A percentile compares a stretch with the other conserved stretches of the same genome.
phyloP scores from a whole-genome alignment of 2,329 filamentous ascomycete species.

The Cytospora piceae region DNA sequence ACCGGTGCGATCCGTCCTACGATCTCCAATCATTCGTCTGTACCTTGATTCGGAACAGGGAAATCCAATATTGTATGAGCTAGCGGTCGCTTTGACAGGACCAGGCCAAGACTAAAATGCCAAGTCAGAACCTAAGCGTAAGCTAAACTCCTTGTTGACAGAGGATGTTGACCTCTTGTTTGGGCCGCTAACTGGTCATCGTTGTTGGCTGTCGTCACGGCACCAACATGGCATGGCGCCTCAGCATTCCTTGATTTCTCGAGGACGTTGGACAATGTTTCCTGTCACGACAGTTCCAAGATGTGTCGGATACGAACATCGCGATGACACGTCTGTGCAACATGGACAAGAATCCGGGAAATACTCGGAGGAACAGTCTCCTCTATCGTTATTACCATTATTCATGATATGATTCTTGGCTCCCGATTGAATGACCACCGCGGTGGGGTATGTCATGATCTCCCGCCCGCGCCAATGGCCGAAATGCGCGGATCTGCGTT shows the following conservation, averaged over 20 bases:
- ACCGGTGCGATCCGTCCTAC: not conserved
- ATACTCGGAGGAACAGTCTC: not conserved
- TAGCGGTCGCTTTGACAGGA: not conserved
- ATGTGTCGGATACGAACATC: not conserved
- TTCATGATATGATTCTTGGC: constrained; percentile 12
- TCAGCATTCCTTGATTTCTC: constrained; percentile 1
- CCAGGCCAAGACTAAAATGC: not conserved
- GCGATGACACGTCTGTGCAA: constrained; percentile 7
- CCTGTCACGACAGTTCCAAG: constrained; percentile 3
- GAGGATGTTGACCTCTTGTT: not conserved
- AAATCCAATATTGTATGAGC: not conserved
- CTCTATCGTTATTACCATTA: not conserved
- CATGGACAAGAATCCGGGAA: constrained; percentile 1
- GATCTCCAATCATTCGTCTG: not conserved
- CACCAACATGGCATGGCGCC: not conserved
- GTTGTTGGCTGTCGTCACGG: constrained; percentile 1
- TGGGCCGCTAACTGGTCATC: not conserved
- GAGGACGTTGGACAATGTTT: not conserved
- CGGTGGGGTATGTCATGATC: constrained; percentile 18
- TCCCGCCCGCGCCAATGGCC: not conserved
- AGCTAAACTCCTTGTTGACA: constrained; percentile 8
- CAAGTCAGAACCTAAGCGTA: constrained; percentile 11
- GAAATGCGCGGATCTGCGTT: constrained; percentile 4
- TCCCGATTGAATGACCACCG: not conserved
- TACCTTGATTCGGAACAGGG: constrained; percentile 5